Evolutionary conservation across 73 alveolate species (phyloP).

Genomic region (Tetrahymena borealis): DNA sequence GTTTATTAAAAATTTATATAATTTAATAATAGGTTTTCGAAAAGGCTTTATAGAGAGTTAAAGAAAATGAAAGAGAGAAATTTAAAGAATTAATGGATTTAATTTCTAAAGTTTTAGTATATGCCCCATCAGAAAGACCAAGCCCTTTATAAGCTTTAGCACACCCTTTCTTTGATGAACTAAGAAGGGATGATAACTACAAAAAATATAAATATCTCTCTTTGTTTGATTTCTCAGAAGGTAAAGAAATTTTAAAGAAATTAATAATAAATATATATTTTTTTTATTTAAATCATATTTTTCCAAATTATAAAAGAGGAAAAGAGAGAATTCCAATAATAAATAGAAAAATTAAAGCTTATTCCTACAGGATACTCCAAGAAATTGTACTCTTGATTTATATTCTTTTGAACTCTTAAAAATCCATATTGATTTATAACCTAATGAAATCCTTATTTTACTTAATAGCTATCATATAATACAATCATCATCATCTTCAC

Average conservation of each 20-base stretch:
- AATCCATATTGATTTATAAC: no score
- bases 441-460: no score
- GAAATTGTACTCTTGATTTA: not conserved
- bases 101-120: slow-evolving; percentile 66
- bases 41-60: not conserved
- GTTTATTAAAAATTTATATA: not conserved
- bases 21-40: not conserved
- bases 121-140: slow-evolving; percentile 71
- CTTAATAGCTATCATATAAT: no score
- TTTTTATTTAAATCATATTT: no score
- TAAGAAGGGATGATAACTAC: slow-evolving; percentile 23
- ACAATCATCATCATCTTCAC: no score
- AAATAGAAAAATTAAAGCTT: not conserved
- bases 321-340: not conserved
- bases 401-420: no score
- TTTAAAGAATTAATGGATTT: slow-evolving; percentile 43
- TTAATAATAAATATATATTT: no score
- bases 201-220: slow-evolving; percentile 6
- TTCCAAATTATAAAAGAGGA: not conserved
- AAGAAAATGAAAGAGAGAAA: slow-evolving; percentile 11
- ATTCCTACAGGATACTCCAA: not conserved
- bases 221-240: slow-evolving; percentile 33
- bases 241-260: not conserved
- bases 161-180: slow-evolving; percentile 88
- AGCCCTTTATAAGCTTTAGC: slow-evolving; percentile 70